Conservation (phyloP, 208 protist genomes). For the Trypanosoma congolense region DNA sequence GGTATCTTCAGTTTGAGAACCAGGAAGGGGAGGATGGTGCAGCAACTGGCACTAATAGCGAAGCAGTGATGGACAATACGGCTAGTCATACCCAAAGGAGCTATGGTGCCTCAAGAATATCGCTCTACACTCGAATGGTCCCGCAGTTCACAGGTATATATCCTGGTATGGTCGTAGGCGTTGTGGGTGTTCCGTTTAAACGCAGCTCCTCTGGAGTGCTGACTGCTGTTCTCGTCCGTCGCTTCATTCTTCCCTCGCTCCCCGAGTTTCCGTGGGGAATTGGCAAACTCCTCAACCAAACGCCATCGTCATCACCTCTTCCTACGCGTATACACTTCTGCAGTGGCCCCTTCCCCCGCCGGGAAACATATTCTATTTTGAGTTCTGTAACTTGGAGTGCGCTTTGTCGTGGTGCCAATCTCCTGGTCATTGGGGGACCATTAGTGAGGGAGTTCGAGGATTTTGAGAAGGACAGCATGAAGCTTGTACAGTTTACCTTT, state of each 20-base stretch:
- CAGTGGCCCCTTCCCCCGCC: slow-evolving; percentile 77
- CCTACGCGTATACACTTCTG: slow-evolving; percentile 75
- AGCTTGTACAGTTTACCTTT: slow-evolving; percentile 44
- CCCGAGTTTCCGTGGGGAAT: slow-evolving; percentile 66
- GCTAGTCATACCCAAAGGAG: background rate
- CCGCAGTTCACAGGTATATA: slow-evolving; percentile 75
- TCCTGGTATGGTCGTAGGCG: slow-evolving; percentile 71
- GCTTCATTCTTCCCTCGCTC: slow-evolving; percentile 50
- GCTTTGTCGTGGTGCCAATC: slow-evolving; percentile 60
- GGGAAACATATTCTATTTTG: slow-evolving; percentile 49
- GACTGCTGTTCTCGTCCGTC: slow-evolving; percentile 67
- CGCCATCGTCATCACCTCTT: background rate
- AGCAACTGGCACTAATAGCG: slow-evolving; percentile 3
- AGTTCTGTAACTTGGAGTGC: slow-evolving; percentile 45
- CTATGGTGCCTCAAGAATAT: slow-evolving; percentile 24
- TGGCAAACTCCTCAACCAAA: slow-evolving; percentile 30
- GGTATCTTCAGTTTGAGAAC: slow-evolving; percentile 23
- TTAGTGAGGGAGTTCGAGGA: slow-evolving; percentile 61
- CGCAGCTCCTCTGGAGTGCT: slow-evolving; percentile 64
- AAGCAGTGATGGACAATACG: too few relatives aligned
- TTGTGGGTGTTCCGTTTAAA: slow-evolving; percentile 78
- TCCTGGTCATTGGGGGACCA: slow-evolving; percentile 82
- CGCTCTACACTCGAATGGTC: slow-evolving; percentile 58
- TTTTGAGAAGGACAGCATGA: slow-evolving; percentile 52
- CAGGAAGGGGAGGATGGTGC: slow-evolving; percentile 26